phyloP scores from a whole-genome alignment of 306 rosid species.

The Cucumis cinereus region DNA sequence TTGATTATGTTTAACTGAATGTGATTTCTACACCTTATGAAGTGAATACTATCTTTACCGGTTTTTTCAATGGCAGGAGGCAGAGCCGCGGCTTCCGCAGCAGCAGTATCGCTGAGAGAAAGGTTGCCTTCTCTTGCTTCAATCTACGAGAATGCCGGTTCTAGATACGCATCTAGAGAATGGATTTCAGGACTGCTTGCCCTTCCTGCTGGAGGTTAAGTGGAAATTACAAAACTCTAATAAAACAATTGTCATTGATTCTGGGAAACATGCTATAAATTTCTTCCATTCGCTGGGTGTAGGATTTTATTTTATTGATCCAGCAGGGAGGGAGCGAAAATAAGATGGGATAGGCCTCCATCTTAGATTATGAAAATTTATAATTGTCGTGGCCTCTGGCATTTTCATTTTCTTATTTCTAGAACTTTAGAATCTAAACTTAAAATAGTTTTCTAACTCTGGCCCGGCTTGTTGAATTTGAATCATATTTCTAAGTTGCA shows the following conservation, averaged over 20 bases:
- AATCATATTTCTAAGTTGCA: not conserved
- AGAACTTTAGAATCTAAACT: not conserved
- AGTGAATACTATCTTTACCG: not conserved
- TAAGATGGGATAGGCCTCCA: no score
- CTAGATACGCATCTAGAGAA: slow-evolving; percentile 29
- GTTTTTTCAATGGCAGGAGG: slow-evolving; percentile 37
- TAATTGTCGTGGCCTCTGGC: not conserved
- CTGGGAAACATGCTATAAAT: not conserved
- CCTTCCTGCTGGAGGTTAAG: slow-evolving; percentile 70
- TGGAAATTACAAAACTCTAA: not conserved
- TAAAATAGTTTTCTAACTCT: not conserved
- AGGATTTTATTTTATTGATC: not conserved
- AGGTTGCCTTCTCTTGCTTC: slow-evolving; percentile 36
- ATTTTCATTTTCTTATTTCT: not conserved
- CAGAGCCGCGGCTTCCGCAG: slow-evolving; percentile 48
- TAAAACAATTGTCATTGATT: not conserved
- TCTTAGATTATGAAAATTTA: no score
- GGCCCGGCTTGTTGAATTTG: not conserved
- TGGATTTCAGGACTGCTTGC: slow-evolving; percentile 76
- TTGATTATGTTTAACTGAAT: not conserved
- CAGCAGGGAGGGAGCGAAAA: no score
- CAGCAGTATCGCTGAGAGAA: slow-evolving; percentile 36
- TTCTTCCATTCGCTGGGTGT: not conserved
- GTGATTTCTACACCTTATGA: not conserved
- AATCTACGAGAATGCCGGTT: slow-evolving; percentile 26